Base-by-base conservation (phyloP, 768 basidiomycete genomes). In the Amyloporia xantha region DNA sequence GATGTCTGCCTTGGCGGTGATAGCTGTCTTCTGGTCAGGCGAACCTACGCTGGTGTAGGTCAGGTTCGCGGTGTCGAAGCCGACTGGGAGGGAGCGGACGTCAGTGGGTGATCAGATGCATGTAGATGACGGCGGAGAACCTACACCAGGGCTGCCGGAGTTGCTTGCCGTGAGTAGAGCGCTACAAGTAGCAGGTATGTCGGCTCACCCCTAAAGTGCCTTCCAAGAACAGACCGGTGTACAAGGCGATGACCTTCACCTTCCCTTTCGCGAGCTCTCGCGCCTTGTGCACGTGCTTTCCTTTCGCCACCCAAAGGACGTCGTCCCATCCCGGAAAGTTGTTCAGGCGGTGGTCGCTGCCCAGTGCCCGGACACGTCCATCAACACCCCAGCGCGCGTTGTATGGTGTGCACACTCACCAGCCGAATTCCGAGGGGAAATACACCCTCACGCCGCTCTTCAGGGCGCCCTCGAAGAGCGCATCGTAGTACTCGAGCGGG, bases 61-160 rank as follows among this genome's bases (percentile, higher is more conserved):
- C 41, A 54, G 50, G 13, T 55, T 55, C 39, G 48, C 47, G 36
- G 49, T 44, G 45, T 62, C 59, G 45, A 62, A 48, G 24, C 59
- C 57, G 38, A 50, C 60, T 61, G 44, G 11, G 30, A 20, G 3
- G 23, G 3, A 46, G 7, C 12, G 26, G 25, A n/a, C 26, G 26
- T 37, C 24, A 24, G 12, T 15, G 26, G 28, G 5, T 33, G 3
- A 35, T 11, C 19, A 45, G 30, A 10, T 43, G 44, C 17, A n/a
- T n/a, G n/a, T n/a, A n/a, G n/a, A n/a, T 11, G 44, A 30, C 4
- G 44, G 44, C 20, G 30, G 17, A 17, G 24, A 10, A 45, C 44
- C 19, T 36, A 45, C 44, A 23, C 6, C 15, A 45, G 30, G 44
- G n/a, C 25, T 17, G 25, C 17, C n/a, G 42, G 28, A 25, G 42